Percentiles rank a stretch among this genome's conserved stretches.
These are phyloP conservation scores for Boechera retrofracta DNA, from an alignment of 345 rosid species.

Conservation along the genomic window DNA sequence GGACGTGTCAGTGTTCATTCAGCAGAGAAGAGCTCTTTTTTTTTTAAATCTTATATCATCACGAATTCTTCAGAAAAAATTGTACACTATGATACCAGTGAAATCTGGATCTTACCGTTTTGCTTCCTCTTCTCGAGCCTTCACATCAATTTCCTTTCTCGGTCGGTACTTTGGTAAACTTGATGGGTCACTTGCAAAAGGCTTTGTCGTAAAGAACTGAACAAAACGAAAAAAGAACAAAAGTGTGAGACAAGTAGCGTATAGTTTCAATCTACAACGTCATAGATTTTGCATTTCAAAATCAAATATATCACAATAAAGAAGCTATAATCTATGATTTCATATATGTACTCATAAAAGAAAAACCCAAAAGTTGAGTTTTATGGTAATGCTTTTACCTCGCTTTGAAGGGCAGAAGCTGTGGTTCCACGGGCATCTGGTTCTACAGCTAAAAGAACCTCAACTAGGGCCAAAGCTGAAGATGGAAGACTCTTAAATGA, in stretches of 20 bases:
- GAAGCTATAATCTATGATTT: not conserved
- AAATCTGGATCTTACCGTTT: conserved; percentile 53
- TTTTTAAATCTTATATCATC: not conserved
- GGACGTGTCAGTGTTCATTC: conserved; percentile 13
- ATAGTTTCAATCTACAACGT: not conserved
- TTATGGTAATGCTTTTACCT: conserved; percentile 45
- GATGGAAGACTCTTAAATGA: conserved; percentile 64
- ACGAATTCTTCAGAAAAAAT: no score
- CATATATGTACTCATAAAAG: not conserved
- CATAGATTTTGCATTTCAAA: not conserved
- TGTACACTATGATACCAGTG: not conserved
- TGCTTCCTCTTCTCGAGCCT: conserved; percentile 55
- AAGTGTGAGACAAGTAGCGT: conserved; percentile 16
- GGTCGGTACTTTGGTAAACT: conserved; percentile 71
- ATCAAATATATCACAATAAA: not conserved
- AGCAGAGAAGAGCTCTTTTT: not conserved
- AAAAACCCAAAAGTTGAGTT: not conserved
- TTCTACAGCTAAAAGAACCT: conserved; percentile 61
- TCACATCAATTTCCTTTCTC: conserved; percentile 67
- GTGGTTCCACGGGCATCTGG: conserved; percentile 66
- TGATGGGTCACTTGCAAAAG: conserved; percentile 69
- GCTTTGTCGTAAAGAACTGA: conserved; percentile 60
- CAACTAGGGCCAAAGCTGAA: conserved; percentile 58
- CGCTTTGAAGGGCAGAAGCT: conserved; percentile 56
- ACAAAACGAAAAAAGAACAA: not conserved